A percentile compares a stretch with the other conserved stretches of the same genome.
Conservation (phyloP, 208 protist genomes). For the Plasmodiophora brassicae region DNA sequence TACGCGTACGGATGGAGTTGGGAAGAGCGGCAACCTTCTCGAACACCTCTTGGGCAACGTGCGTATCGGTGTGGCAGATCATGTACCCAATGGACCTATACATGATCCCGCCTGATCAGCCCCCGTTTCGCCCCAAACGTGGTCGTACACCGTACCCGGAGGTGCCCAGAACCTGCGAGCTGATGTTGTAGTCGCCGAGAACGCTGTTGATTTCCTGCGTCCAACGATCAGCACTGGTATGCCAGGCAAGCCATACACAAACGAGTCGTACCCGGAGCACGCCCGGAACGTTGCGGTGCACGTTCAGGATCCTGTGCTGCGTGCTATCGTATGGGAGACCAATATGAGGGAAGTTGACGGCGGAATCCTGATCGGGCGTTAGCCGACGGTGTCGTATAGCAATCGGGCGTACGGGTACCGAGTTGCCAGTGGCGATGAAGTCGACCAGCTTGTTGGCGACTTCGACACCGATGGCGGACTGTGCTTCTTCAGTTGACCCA, state of each 20-base stretch:
- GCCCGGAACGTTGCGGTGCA: conserved; percentile 6
- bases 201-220: not conserved
- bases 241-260: not conserved
- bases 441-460: not conserved
- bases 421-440: not conserved
- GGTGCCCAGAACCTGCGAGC: not conserved
- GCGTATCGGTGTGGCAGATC: not conserved
- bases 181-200: conserved; percentile 18
- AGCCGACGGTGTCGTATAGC: not conserved
- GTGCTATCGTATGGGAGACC: not conserved
- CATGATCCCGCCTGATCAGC: not conserved
- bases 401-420: not conserved
- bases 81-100: not conserved
- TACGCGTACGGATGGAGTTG: conserved; percentile 21
- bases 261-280: not conserved
- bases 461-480: not conserved
- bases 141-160: not conserved
- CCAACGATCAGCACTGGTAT: not conserved
- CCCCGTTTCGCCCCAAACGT: not conserved
- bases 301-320: not conserved
- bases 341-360: conserved; percentile 6
- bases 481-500: conserved; percentile 29
- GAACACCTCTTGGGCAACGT: not conserved
- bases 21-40: not conserved
- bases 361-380: not conserved